Percentiles rank a stretch among this genome's conserved stretches.
Conservation (phyloP, 2,329 filamentous ascomycete species). For the Karstenula rhodostoma region DNA sequence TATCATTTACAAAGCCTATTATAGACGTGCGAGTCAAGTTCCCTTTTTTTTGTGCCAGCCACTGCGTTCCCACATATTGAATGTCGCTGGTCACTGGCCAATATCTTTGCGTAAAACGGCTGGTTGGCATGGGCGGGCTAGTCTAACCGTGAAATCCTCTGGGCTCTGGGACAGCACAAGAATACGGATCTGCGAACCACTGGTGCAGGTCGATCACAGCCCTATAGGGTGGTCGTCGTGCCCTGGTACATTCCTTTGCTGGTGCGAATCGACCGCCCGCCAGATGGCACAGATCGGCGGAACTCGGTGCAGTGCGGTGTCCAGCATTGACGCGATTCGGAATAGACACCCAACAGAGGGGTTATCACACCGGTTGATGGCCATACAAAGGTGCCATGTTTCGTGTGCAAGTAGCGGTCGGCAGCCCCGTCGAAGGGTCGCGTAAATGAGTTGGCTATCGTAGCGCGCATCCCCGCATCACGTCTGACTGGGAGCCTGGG, state of each 20-base stretch:
- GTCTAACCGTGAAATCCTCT: background rate
- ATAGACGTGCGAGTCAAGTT: too few relatives aligned
- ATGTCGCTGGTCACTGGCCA: background rate
- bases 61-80: too few relatives aligned
- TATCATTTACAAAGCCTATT: too few relatives aligned
- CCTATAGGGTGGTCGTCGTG: background rate
- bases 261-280: background rate
- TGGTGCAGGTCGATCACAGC: constrained; percentile 1
- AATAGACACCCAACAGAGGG: background rate
- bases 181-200: background rate
- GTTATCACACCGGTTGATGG: constrained; percentile 23
- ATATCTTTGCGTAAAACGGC: background rate
- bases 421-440: constrained; percentile 22
- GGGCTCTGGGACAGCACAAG: background rate
- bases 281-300: background rate
- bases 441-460: constrained; percentile 17
- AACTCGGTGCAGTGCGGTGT: background rate
- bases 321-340: background rate
- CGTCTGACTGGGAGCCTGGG: constrained; percentile 6
- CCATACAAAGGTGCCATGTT: constrained; percentile 17
- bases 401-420: constrained; percentile 27
- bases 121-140: background rate
- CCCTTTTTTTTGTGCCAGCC: too few relatives aligned
- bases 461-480: constrained; percentile 21
- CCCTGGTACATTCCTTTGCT: background rate